Evolutionary conservation across 2,329 filamentous ascomycete species (phyloP).

Genomic region (Penicillium sp.): DNA sequence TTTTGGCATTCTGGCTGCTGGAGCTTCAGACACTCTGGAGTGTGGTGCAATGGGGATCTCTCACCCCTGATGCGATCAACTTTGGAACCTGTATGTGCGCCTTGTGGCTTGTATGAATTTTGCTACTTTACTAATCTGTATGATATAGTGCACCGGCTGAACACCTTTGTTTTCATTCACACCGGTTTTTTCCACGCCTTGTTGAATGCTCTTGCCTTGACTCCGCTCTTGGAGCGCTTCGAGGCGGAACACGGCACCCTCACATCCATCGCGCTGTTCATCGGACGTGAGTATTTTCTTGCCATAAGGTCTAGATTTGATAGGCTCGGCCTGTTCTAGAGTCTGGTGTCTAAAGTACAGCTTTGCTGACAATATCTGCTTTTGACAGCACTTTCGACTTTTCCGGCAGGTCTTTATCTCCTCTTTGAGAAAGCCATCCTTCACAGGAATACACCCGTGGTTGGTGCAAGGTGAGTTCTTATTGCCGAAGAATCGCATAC

Average conservation of each 20-base stretch:
- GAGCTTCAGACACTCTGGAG: constrained; percentile 67
- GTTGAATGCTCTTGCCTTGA: constrained; percentile 73
- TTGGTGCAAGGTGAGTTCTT: constrained; percentile 70
- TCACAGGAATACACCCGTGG: constrained; percentile 64
- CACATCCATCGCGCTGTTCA: constrained; percentile 78
- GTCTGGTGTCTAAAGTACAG: not conserved
- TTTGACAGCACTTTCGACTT: constrained; percentile 64
- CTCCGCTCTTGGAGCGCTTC: constrained; percentile 88
- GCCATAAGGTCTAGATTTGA: not conserved
- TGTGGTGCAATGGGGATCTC: constrained; percentile 68
- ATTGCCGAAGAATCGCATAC: not conserved
- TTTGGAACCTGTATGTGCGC: constrained; percentile 62
- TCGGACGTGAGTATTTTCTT: constrained; percentile 68
- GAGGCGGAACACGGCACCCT: constrained; percentile 89
- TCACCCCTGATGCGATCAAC: constrained; percentile 72
- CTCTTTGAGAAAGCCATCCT: constrained; percentile 71
- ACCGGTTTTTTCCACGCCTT: constrained; percentile 72
- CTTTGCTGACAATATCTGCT: constrained; percentile 16
- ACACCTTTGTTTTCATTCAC: constrained; percentile 88
- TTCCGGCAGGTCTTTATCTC: constrained; percentile 78
- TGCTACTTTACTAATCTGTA: constrained; percentile 1
- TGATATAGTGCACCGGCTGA: constrained; percentile 75
- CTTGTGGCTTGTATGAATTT: not conserved
- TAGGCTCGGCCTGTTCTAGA: not conserved
- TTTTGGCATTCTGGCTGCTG: constrained; percentile 65